Evolutionary conservation across 2,329 filamentous ascomycete species (phyloP).

Genomic region (Aotearoamyces nothofagi): DNA sequence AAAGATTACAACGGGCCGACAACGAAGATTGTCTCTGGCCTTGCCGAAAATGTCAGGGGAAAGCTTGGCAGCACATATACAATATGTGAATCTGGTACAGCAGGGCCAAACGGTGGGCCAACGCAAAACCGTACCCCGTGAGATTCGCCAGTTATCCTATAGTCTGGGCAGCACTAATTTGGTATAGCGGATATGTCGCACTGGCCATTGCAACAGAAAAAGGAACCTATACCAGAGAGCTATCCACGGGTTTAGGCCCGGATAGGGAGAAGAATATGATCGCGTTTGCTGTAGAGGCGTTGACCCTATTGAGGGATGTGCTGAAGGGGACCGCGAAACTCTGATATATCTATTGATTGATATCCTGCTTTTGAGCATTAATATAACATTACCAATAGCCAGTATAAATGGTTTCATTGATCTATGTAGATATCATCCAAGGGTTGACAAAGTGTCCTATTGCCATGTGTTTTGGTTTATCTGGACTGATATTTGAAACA

Average conservation of each 20-base stretch:
- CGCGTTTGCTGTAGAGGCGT: slow-evolving; percentile 39
- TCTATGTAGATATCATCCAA: too few species aligned
- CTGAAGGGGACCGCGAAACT: slow-evolving; percentile 24
- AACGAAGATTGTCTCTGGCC: slow-evolving; percentile 35
- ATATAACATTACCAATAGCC: too few species aligned
- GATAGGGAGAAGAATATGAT: slow-evolving; percentile 48
- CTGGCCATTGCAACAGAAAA: slow-evolving; percentile 39
- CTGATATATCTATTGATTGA: too few species aligned
- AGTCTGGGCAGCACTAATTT: slow-evolving; percentile 3
- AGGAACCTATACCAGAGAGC: slow-evolving; percentile 36
- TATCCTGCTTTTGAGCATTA: too few species aligned
- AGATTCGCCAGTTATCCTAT: slow-evolving; percentile 10
- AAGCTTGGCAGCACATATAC: slow-evolving; percentile 40
- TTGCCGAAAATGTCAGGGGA: slow-evolving; percentile 40
- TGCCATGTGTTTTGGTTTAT: too few species aligned
- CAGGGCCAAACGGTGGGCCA: slow-evolving; percentile 43
- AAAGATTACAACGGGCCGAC: slow-evolving; percentile 42
- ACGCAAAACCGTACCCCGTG: slow-evolving; percentile 40
- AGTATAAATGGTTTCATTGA: too few species aligned
- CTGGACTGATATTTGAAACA: too few species aligned
- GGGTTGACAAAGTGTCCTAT: too few species aligned
- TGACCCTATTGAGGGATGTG: slow-evolving; percentile 40
- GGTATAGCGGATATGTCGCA: slow-evolving; percentile 40
- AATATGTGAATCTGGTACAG: slow-evolving; percentile 44
- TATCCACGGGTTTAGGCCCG: slow-evolving; percentile 35